Base-by-base conservation (phyloP, 805 yeast species). In the Ogataea naganishii region DNA sequence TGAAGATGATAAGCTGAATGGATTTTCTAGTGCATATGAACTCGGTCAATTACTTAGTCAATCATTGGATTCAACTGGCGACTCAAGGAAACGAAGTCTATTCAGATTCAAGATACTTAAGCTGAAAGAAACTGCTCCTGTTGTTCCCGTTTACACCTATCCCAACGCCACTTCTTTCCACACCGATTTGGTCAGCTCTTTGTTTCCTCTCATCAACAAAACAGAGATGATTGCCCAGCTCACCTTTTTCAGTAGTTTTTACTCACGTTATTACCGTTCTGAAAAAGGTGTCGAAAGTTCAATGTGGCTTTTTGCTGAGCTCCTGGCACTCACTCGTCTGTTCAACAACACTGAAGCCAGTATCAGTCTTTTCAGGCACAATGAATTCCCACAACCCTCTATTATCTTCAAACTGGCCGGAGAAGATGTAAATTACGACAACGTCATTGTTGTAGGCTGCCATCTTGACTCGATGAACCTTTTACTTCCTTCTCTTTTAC, bases 401-500 rank as follows among this genome's bases (percentile, higher is more conserved):
- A 61, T 84, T 4, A 67, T 88, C 30, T 83, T 82, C 7, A 61
- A 66, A 11, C 64, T 88, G 25, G 64, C 66, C 6, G 85, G 86
- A 13, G 39, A 36, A 12, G 66, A 44, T 36, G 10, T 43, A 36
- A 17, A 45, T 25, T n/a, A n/a, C n/a, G 65, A 60, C 5, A 51
- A 56, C 19, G 55, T 65, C 5, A 77, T 89, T 2, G 75, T 89
- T 11, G 69, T 89, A 23, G 96, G 96, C 1, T 81, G 94, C 16
- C 97, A 89, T 57, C 82, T 80, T 48, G 97, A 89, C 51, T 80
- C 94, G 3, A 67, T 78, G 39, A 85, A 84, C 49, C 60, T 83
- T 32, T 41, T 82, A 24, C 64, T 82, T 33, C 96, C 95, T 7
- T 64, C 64, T 25, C 38, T 75, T 13, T 48, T 80, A 40, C 65